Base-by-base conservation (phyloP, 2,329 filamentous ascomycete genomes). In the Epichloe gansuensis region DNA sequence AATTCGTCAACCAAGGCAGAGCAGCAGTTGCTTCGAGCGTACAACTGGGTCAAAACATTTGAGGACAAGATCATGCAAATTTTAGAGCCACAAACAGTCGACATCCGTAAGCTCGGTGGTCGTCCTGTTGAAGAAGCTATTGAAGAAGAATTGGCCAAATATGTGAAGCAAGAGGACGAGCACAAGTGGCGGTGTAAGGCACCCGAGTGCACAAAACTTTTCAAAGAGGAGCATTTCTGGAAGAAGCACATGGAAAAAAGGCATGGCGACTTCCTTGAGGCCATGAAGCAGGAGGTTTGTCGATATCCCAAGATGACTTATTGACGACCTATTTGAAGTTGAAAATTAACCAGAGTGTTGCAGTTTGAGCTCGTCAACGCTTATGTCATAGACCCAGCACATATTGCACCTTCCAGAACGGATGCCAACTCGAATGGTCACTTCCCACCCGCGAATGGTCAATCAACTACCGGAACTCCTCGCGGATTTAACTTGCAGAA, bases 1-100 rank as follows among this genome's bases (percentile, higher is more conserved):
- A 82, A 80, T 54, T 76, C 82, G 15, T 77, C 77, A 25, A 82
- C 77, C 49, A 95, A 95, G 71, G 82, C 83, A 4, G 89, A 95
- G 61, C 89, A 94, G 65, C 93, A 97, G 65, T 80, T 97, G 13
- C 87, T 94, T 62, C 85, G 90, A 53, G 93, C 93, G 0, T 97
- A 89, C 72, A 98, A 97, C 64, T 98, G 94, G 93, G 94, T 98
- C 54, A 94, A 87, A 73, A 97, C 93, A 0, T 98, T 95, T 62
- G 93, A 98, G 65, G 93, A 98, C 64, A 98, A 98, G 71, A 78
- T 98, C 49, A 74, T 88, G 64, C 90, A 96, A 66, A 86, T 97
- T 46, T 76, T 98, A 13, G 91, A 97, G 58, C 93, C 93, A 0
- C 87, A 93, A 51, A 82, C 84, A 48, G 86, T 87, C 25, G 89